A percentile compares a stretch with the other conserved stretches of the same genome.
These are phyloP conservation scores for Penicillium concentricum DNA, from an alignment of 2,329 filamentous ascomycete genomes.

Conservation along the genomic window DNA sequence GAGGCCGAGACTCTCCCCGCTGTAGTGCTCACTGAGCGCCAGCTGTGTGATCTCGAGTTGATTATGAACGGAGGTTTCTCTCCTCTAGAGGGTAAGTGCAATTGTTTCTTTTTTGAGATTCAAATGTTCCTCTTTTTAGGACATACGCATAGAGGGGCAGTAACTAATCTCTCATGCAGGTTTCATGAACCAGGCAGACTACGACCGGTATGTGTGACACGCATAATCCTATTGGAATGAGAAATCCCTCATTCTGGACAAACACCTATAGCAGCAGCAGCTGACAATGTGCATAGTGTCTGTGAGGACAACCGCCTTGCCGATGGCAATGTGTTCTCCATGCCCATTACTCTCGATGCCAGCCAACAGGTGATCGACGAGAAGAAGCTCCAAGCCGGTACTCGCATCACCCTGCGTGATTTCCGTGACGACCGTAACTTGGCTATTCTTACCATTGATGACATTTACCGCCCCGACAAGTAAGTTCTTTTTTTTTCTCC, in stretches of 20 bases:
- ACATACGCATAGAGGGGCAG: slow-evolving; percentile 7
- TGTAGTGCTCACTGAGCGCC: slow-evolving; percentile 82
- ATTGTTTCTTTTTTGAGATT: background rate
- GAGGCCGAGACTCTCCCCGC: slow-evolving; percentile 88
- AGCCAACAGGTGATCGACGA: slow-evolving; percentile 71
- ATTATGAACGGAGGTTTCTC: slow-evolving; percentile 98
- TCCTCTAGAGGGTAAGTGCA: slow-evolving; percentile 80
- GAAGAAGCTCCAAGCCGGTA: slow-evolving; percentile 72
- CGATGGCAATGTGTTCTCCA: slow-evolving; percentile 88
- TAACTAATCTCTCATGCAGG: slow-evolving; percentile 53
- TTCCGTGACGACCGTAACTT: slow-evolving; percentile 95
- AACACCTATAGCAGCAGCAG: slow-evolving; percentile 1
- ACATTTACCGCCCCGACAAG: slow-evolving; percentile 96
- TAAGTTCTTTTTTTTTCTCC: slow-evolving; percentile 46
- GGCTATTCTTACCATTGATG: slow-evolving; percentile 91
- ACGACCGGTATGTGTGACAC: slow-evolving; percentile 69
- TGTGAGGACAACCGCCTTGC: slow-evolving; percentile 83
- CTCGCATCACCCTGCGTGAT: slow-evolving; percentile 84
- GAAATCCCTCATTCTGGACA: background rate
- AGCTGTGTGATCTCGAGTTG: slow-evolving; percentile 96
- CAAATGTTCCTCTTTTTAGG: background rate
- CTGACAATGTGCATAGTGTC: slow-evolving; percentile 59
- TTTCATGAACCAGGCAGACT: slow-evolving; percentile 97
- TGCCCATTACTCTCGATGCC: slow-evolving; percentile 93
- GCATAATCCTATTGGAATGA: slow-evolving; percentile 5